Percentiles rank a stretch among this genome's conserved stretches.
Conservation (phyloP, 75 land plant species). For the Larix kaempferi region DNA sequence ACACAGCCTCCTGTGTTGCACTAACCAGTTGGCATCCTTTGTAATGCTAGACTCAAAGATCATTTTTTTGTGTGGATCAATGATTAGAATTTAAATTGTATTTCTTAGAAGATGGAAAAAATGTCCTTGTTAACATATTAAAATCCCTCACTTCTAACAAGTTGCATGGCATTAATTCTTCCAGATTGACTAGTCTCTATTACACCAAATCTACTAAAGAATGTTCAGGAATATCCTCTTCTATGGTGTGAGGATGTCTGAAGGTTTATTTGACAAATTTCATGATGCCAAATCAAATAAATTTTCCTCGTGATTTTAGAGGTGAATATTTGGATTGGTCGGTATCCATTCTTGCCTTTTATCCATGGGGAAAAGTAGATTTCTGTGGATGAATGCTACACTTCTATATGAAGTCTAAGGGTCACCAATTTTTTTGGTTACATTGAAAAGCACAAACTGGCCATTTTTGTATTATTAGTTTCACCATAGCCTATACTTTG, state of each 20-base stretch:
- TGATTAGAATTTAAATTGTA: too few relatives aligned
- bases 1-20: too few relatives aligned
- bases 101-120: background rate
- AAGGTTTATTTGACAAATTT: background rate
- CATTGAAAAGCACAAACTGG: too few relatives aligned
- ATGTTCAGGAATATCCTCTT: background rate
- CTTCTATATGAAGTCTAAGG: too few relatives aligned
- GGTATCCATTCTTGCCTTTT: background rate
- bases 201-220: background rate
- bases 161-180: background rate
- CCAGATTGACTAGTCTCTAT: background rate
- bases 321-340: background rate
- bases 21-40: too few relatives aligned
- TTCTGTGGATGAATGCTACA: too few relatives aligned
- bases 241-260: background rate
- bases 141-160: background rate
- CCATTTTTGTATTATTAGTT: too few relatives aligned
- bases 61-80: too few relatives aligned
- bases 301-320: background rate
- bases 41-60: too few relatives aligned
- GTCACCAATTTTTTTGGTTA: too few relatives aligned
- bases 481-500: too few relatives aligned
- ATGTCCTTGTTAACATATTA: slow-evolving; percentile 7
- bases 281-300: background rate
- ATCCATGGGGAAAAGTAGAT: background rate